Evolutionary conservation across 116 monocot genomes (phyloP).

Genomic region (Papilionanthe hybrid): DNA sequence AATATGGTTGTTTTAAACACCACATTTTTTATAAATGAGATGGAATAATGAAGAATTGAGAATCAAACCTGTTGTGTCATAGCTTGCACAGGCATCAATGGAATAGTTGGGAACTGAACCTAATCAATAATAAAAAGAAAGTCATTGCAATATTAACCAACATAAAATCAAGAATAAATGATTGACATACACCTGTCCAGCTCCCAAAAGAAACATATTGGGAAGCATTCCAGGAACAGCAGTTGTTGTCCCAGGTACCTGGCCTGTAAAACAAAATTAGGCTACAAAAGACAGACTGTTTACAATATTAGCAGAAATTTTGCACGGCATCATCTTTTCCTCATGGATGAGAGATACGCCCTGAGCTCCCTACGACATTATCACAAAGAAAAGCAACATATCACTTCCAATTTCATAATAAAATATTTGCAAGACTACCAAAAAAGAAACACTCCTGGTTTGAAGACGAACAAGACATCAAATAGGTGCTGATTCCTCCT

Average conservation of each 20-base stretch:
- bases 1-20: not conserved
- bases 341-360: conserved; percentile 21
- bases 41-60: not conserved
- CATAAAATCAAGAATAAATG: not conserved
- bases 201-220: conserved; percentile 26
- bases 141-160: not conserved
- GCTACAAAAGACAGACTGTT: conserved; percentile 14
- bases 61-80: conserved; percentile 41
- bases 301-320: conserved; percentile 14
- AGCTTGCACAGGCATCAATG: conserved; percentile 43
- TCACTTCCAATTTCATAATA: conserved; percentile 11
- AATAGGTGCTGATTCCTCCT: conserved; percentile 17
- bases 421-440: conserved; percentile 29
- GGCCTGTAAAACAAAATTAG: conserved; percentile 36
- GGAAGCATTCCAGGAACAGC: conserved; percentile 44
- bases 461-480: conserved; percentile 34
- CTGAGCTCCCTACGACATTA: conserved; percentile 21
- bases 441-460: conserved; percentile 25
- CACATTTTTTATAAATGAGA: not conserved
- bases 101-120: conserved; percentile 18
- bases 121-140: conserved; percentile 3
- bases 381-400: conserved; percentile 22
- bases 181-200: conserved; percentile 24
- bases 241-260: conserved; percentile 24
- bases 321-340: conserved; percentile 34